Base-by-base conservation (phyloP, 2,329 filamentous ascomycete species). In the Paraconiothyrium brasiliense region DNA sequence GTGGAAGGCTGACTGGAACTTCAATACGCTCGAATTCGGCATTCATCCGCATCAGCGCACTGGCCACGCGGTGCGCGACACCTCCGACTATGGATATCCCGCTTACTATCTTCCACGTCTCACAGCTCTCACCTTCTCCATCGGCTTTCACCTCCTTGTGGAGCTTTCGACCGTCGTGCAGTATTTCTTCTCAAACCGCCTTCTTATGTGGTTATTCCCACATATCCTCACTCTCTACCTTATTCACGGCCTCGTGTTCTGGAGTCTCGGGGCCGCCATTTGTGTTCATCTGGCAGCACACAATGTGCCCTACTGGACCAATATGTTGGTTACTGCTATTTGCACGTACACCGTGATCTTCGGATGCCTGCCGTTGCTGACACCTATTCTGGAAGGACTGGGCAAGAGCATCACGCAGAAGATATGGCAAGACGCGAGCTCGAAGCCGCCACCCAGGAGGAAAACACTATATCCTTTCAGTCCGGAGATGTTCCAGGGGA, bases 211-310 rank as follows among this genome's bases (percentile, higher is more conserved):
- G 62, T 62, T 82, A 14, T 81, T 81, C 66, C 80, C 80, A 16
- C 80, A 82, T 65, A 79, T 81, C 60, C 80, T 82, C 63, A 82
- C 79, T 44, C 78, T 82, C 54, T 82, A 82, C 65, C 73, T 82
- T 20, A 74, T 81, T 55, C 80, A 82, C 62, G 80, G 80, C 39
- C 54, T 82, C 73, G 47, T 83, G 72, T 69, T 85, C 81, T 78
- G 75, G 75, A 70, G 65, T 32, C 66, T 73, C 22, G 75, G 75
- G 20, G 63, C 72, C 27, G 72, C 66, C 58, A 64, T 75, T 13
- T 69, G 67, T 34, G 69, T 75, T 10, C 59, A 66, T 35, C 68
- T 77, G 22, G 71, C 71, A 24, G 56, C 62, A 1, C 51, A 59
- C 9, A 65, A 64, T 20, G 37, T 72, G 1, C 69, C 71, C 1